Base-by-base conservation (phyloP, 345 rosid species). In the Brassica nigra region DNA sequence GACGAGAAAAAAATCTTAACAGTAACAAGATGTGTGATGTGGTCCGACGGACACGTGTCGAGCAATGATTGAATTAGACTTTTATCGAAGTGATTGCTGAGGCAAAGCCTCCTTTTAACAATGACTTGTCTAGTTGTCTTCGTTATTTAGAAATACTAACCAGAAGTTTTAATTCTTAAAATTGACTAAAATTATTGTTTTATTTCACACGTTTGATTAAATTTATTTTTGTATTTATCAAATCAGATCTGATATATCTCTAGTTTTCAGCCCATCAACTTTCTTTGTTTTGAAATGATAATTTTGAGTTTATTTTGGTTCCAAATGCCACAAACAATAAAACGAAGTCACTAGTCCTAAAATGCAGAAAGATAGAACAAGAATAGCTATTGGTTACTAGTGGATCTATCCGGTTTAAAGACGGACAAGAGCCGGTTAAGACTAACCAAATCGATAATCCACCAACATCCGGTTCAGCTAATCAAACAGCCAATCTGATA, bases 21-120 rank as follows among this genome's bases (percentile, higher is more conserved):
- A 73, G 78, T 68, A 36, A 54, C 70, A 75, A 54, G 83, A 80
- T 74, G 71, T 79, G 37, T 64, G 73, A 75, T 80, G 83, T 70
- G 73, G 16, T 63, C 39, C 70, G 12, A 29, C 0, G 5, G 33
- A 75, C 68, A 80, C 80, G 83, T 80, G 83, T 80, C 80, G 80
- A 70, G 0, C 3, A 29, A 42, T 76, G 2, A 27, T 64, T 70
- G 76, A 39, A 7, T 31, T 30, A 23, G 11, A 65, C 64, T 39
- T 69, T 7, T 65, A 73, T 58, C 58, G 73, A 72, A 80, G 80
- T 75, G 80, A 15, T 70, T 55, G 67, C 76, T 70, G 72, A 29
- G 44, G 71, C 68, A 54, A 62, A 75, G 54, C 71, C 62, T 70
- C 62, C 76, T 68, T 69, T 54, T 31, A 70, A 80, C 76, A 80